phyloP scores from a whole-genome alignment of 1,284 basidiomycete species.

The Omphalotus olearius region DNA sequence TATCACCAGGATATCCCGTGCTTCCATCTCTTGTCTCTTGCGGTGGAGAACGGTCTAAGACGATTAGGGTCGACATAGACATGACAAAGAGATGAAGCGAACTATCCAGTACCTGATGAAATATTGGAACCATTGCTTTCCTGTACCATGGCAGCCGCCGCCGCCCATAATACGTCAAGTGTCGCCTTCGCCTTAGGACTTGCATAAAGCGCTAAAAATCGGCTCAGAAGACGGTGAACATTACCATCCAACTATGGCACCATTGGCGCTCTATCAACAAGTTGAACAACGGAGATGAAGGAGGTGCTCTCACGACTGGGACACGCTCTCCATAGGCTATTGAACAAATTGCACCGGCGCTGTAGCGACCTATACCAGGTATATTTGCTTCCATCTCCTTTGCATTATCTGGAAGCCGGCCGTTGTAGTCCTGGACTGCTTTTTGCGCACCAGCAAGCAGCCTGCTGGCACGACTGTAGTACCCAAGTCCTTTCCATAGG shows the following conservation, averaged over 20 bases:
- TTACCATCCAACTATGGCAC: conserved; percentile 81
- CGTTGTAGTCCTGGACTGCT: conserved; percentile 61
- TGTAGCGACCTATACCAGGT: conserved; percentile 90
- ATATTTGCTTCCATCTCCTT: conserved; percentile 81
- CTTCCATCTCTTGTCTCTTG: neutral
- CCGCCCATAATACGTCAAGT: conserved; percentile 79
- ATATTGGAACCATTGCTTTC: conserved; percentile 5
- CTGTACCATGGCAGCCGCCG: conserved; percentile 67
- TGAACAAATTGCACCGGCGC: conserved; percentile 84
- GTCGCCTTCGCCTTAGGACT: conserved; percentile 76
- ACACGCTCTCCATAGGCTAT: conserved; percentile 85
- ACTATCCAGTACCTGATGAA: neutral
- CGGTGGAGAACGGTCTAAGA: neutral
- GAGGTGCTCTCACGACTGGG: conserved; percentile 63
- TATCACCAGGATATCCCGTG: conserved; percentile 64
- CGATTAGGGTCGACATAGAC: too few species aligned
- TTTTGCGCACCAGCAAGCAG: conserved; percentile 78
- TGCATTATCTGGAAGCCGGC: conserved; percentile 76
- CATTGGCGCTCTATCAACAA: conserved; percentile 1
- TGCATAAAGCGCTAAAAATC: conserved; percentile 79
- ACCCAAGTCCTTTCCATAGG: conserved; percentile 89
- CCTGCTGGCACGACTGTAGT: conserved; percentile 85
- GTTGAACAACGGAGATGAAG: neutral
- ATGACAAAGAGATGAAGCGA: too few species aligned
- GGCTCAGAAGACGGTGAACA: conserved; percentile 78